Conservation (phyloP, 2,329 filamentous ascomycete species). For the Westerdykella aurantiaca region DNA sequence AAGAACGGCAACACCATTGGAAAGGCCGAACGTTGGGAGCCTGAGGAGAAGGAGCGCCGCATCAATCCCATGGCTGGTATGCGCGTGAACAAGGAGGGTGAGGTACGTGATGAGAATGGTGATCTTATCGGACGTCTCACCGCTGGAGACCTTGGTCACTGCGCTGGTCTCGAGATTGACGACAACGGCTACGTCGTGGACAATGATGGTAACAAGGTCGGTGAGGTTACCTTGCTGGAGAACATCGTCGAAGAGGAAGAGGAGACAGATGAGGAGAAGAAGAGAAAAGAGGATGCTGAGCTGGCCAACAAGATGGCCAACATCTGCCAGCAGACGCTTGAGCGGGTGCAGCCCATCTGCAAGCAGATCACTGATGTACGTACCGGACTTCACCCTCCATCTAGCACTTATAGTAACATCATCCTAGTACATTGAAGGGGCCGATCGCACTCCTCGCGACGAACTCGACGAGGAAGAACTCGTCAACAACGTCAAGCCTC, state of each 20-base stretch:
- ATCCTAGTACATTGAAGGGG: conserved; percentile 66
- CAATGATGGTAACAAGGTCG: conserved; percentile 57
- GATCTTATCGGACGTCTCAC: conserved; percentile 48
- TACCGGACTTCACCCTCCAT: background rate
- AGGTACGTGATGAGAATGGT: conserved; percentile 48
- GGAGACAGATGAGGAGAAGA: conserved; percentile 42
- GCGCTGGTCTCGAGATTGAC: conserved; percentile 48
- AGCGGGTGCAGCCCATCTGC: conserved; percentile 77
- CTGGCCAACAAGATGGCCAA: conserved; percentile 69
- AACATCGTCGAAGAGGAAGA: conserved; percentile 55
- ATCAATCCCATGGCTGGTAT: conserved; percentile 56
- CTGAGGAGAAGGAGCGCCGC: conserved; percentile 49
- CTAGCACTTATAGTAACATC: conserved; percentile 19
- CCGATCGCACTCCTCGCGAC: conserved; percentile 74
- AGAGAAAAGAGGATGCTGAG: conserved; percentile 60
- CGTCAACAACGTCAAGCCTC: conserved; percentile 76
- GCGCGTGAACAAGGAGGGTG: conserved; percentile 50
- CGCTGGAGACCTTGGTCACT: conserved; percentile 48
- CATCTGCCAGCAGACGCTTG: conserved; percentile 71
- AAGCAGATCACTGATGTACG: conserved; percentile 76
- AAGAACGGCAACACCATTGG: conserved; percentile 51
- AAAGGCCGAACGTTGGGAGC: conserved; percentile 50
- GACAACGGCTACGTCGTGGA: conserved; percentile 50
- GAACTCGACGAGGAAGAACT: conserved; percentile 87
- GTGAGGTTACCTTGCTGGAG: conserved; percentile 57